Conservation (phyloP, 108 stramenopile genomes). For the Skeletonema grethae region DNA sequence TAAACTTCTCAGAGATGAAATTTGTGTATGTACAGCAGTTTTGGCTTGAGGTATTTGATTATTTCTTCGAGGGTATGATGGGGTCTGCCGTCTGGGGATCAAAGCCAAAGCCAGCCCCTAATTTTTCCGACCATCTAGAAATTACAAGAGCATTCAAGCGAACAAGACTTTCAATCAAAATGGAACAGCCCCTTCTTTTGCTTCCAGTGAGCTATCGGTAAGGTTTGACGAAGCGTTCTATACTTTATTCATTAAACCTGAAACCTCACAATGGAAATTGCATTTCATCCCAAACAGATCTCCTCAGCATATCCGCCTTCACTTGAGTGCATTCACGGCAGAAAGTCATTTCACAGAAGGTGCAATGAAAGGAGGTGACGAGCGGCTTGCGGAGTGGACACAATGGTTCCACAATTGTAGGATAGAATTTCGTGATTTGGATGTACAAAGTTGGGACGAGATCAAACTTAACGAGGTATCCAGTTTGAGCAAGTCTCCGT, state of each 20-base stretch:
- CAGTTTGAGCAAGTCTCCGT: background rate
- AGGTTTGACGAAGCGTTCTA: background rate
- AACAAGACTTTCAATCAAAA: conserved; percentile 47
- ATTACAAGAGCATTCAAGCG: conserved; percentile 12
- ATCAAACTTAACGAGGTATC: background rate
- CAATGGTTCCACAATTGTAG: conserved; percentile 22
- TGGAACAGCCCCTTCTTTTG: conserved; percentile 69
- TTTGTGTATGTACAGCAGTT: conserved; percentile 81
- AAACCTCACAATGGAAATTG: background rate
- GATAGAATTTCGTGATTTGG: background rate
- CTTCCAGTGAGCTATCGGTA: conserved; percentile 68
- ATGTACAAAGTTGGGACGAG: conserved; percentile 14
- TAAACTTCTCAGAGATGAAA: conserved; percentile 67
- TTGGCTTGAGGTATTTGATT: conserved; percentile 82
- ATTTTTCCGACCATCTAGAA: background rate
- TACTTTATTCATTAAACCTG: background rate
- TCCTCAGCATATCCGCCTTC: conserved; percentile 58
- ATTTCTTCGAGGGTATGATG: conserved; percentile 78
- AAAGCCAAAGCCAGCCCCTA: conserved; percentile 8
- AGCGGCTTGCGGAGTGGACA: background rate
- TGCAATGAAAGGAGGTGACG: background rate
- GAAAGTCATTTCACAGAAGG: conserved; percentile 9
- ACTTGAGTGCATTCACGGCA: conserved; percentile 7
- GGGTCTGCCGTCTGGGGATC: conserved; percentile 76
- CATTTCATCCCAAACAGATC: conserved; percentile 18